These are phyloP conservation scores for Diaporthe amygdali DNA, from an alignment of 2,329 filamentous ascomycete genomes.

Conservation along the genomic window DNA sequence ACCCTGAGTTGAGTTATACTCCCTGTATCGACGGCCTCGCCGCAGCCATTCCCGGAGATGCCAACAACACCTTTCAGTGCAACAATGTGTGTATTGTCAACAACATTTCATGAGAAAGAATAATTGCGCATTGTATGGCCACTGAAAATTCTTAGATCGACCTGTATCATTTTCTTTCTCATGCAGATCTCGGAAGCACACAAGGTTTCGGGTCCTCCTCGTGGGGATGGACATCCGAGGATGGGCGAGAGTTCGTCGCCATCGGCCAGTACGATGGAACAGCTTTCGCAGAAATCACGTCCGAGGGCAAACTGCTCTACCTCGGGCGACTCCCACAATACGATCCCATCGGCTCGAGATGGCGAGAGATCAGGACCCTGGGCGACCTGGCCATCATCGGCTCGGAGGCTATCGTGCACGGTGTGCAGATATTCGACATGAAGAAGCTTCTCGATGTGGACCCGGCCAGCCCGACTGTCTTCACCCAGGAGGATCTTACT, in stretches of 20 bases:
- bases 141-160: conserved; percentile 34
- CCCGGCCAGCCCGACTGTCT: conserved; percentile 46
- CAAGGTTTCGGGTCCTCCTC: conserved; percentile 43
- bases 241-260: conserved; percentile 59
- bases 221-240: conserved; percentile 59
- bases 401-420: conserved; percentile 52
- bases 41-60: background rate
- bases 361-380: conserved; percentile 56
- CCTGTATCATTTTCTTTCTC: conserved; percentile 43
- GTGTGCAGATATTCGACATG: conserved; percentile 69
- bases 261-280: conserved; percentile 60
- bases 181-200: conserved; percentile 39
- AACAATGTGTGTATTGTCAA: background rate
- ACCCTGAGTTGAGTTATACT: conserved; percentile 7
- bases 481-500: conserved; percentile 48
- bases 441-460: conserved; percentile 57
- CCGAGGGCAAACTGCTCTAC: conserved; percentile 55
- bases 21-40: background rate
- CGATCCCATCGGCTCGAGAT: conserved; percentile 48
- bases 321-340: conserved; percentile 58
- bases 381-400: conserved; percentile 44
- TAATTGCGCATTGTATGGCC: accelerated
- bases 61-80: conserved; percentile 7
- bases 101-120: accelerated
- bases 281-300: conserved; percentile 57